phyloP scores from a whole-genome alignment of 1,139 yeast species.

The Meyerozyma elateridarum region DNA sequence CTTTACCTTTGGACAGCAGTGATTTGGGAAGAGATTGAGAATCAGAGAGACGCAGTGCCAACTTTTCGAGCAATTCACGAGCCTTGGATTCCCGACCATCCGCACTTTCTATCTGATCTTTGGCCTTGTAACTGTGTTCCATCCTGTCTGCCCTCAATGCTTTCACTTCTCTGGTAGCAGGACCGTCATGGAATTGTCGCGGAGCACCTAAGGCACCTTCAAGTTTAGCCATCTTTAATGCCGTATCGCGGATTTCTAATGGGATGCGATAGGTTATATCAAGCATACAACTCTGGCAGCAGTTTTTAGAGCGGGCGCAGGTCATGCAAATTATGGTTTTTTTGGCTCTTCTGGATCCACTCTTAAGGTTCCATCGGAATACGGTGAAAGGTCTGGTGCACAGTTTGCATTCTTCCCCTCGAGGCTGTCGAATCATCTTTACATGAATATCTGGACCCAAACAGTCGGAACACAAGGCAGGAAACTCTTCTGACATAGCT shows the following conservation, averaged over 20 bases:
- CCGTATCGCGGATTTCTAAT: slow-evolving; percentile 72
- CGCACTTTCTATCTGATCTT: slow-evolving; percentile 14
- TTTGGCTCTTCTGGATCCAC: slow-evolving; percentile 18
- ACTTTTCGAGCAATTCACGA: slow-evolving; percentile 30
- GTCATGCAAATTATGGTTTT: slow-evolving; percentile 65
- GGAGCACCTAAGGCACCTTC: slow-evolving; percentile 20
- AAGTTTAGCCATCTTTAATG: slow-evolving; percentile 68
- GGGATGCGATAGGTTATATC: slow-evolving; percentile 82
- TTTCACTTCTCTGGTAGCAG: slow-evolving; percentile 38
- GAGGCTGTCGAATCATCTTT: slow-evolving; percentile 66
- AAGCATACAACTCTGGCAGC: slow-evolving; percentile 84
- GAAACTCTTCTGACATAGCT: slow-evolving; percentile 30
- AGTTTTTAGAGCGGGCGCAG: slow-evolving; percentile 73
- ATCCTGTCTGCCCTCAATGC: slow-evolving; percentile 37
- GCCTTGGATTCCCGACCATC: slow-evolving; percentile 24
- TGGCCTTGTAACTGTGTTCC: slow-evolving; percentile 18
- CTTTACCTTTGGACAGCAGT: slow-evolving; percentile 7
- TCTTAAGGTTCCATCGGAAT: slow-evolving; percentile 60
- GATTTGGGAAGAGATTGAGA: slow-evolving; percentile 8
- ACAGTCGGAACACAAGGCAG: slow-evolving; percentile 69
- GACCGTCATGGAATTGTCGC: neutral
- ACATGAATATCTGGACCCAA: slow-evolving; percentile 61
- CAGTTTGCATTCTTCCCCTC: slow-evolving; percentile 72
- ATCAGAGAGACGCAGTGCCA: slow-evolving; percentile 34
- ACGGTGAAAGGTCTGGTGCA: slow-evolving; percentile 85